Evolutionary conservation across 2,329 filamentous ascomycete species (phyloP), one percentile per base, ranked within the genome.

Genomic region (Xylogone sp.): DNA sequence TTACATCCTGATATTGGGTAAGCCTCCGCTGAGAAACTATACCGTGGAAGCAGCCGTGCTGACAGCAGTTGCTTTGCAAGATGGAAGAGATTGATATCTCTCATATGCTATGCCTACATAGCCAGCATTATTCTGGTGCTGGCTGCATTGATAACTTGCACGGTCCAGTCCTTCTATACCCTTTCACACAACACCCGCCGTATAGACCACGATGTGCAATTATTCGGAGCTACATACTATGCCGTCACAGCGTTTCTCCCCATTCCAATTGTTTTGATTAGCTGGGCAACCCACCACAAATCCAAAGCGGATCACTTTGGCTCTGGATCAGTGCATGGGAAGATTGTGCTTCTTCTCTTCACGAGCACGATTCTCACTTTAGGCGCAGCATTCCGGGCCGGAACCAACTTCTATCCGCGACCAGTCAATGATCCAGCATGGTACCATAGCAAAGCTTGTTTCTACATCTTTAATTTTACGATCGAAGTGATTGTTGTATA

Each of bases 401-500:
- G 42, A 10, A 49, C 47, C 13, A 71, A 65, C 27, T 90, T 77
- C 67, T 72, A 74, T 50, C 63, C 73, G 1, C 77, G 76, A 22
- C 81, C 75, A 3, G 60, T 62, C 51, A 71, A 43, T 10, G 42
- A 81, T 52, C 83, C 87, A 2, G 84, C 84, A 4, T 88, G 84
- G 78, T 93, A 85, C 65, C 79, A 90, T 61, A 73, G 73, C 62
- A 88, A 86, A 65, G 79, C 83, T 1, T 82, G 80, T 61, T 96
- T 90, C 73, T 96, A 94, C 71, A 71, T 83, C 63, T 88, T 94
- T 73, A 88, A 89, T 70, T 95, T 88, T 64, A 73, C 72, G 16
- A 75, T 92, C 34, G 91, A 96, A 69, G 71, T 92, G 42, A 64
- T 87, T 21, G 82, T 90, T 34, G 76, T 93, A 3, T 78, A 76